Base-by-base conservation (phyloP, 331 rosid genomes). In the Stylosanthes scabra region DNA sequence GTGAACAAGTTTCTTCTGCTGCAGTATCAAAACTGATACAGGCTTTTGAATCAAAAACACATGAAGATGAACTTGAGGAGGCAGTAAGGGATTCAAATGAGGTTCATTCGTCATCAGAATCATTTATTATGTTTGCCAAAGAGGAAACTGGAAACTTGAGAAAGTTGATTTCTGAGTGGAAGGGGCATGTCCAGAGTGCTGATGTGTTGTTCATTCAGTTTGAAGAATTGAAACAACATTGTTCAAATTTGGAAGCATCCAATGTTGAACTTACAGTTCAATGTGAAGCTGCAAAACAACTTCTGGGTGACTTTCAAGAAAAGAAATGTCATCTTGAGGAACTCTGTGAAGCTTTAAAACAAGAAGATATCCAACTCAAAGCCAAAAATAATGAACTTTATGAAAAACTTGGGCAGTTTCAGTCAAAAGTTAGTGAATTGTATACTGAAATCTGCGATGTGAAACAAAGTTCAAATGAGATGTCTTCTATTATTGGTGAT, bases 21-120 rank as follows among this genome's bases (percentile, higher is more conserved):
- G 85, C 41, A 20, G 85, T 86, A 51, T 93, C 93, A 20, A 93
- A 88, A 81, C 81, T 93, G 83, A 91, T 93, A 79, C 94, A 84
- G 78, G 93, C 98, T 62, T 93, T 89, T 52, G 97, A 93, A 83
- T 77, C 86, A 31, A 88, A 93, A 77, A 78, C 25, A 77, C 81
- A 72, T 9, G 70, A 76, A 71, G 96, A 89, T 69, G 96, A 91
- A 59, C 83, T 67, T 20, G 94, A 88, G 75, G 78, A 16, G 52
- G 94, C 75, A 67, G 84, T 45, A 74, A 58, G 41, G 54, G 79
- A 29, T 75, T 59, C 71, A n/a, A 71, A 69, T 70, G 88, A 83
- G 63, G 69, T 57, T 68, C 82, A 82, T 52, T 82, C 80, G 50
- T 72, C 81, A 37, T 75, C 72, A 34, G 86, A 84, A 59, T 80